phyloP scores from a whole-genome alignment of 2,329 filamentous ascomycete species.

The Grosmannia clavigera region DNA sequence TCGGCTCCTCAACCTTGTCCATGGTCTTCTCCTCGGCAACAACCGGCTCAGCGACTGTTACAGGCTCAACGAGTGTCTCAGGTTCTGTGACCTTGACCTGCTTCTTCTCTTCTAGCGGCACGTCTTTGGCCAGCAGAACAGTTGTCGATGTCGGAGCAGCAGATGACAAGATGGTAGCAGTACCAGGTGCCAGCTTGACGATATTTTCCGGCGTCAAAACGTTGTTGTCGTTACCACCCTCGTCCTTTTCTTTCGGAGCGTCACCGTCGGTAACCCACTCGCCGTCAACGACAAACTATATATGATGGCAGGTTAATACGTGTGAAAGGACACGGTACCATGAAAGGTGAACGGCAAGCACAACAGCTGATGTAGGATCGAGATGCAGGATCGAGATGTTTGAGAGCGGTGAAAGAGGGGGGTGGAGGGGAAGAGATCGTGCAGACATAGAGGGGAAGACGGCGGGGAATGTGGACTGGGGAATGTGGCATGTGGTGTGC shows the following conservation, averaged over 20 bases:
- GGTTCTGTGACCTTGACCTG: neutral
- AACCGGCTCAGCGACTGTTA: neutral
- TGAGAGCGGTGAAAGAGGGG: neutral
- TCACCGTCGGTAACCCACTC: constrained; percentile 76
- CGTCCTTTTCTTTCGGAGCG: constrained; percentile 71
- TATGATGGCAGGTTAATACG: too few relatives aligned
- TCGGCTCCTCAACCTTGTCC: neutral
- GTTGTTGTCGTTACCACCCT: constrained; percentile 83
- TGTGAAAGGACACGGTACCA: too few relatives aligned
- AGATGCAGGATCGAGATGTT: too few relatives aligned
- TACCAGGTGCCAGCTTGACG: constrained; percentile 29
- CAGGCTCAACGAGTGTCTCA: neutral
- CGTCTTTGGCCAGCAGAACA: constrained; percentile 42
- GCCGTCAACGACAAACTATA: constrained; percentile 87
- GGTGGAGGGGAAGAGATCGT: neutral
- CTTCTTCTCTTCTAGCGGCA: neutral
- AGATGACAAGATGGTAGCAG: constrained; percentile 44
- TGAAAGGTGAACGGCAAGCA: too few relatives aligned
- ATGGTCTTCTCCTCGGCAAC: neutral
- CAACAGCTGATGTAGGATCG: too few relatives aligned
- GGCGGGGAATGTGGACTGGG: neutral
- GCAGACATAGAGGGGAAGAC: neutral
- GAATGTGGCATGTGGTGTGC: neutral
- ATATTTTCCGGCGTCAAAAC: constrained; percentile 69
- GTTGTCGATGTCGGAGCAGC: constrained; percentile 60